Evolutionary conservation across 2,329 filamentous ascomycete genomes (phyloP).

Genomic region (Tolypocladium tropicale): DNA sequence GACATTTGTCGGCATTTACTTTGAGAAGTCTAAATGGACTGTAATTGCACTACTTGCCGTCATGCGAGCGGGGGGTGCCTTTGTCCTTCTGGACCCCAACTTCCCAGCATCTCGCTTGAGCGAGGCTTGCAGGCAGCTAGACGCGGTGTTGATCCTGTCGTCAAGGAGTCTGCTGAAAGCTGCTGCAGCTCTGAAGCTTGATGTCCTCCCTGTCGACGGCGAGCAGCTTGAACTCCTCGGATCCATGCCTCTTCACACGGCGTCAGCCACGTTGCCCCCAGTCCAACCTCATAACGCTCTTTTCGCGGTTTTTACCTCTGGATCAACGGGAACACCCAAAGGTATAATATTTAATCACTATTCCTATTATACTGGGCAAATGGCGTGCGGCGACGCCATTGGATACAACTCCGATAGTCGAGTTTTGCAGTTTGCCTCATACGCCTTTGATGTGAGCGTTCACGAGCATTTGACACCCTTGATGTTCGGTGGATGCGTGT

Average conservation of each 20-base stretch:
- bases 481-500: slow-evolving; percentile 38
- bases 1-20: slow-evolving; percentile 18
- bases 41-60: slow-evolving; percentile 19
- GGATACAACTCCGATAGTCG: slow-evolving; percentile 29
- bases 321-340: background rate
- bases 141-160: background rate
- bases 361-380: slow-evolving; percentile 9
- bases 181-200: background rate
- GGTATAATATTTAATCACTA: slow-evolving; percentile 3
- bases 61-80: slow-evolving; percentile 22
- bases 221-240: background rate
- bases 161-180: background rate
- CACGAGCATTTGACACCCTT: slow-evolving; percentile 42
- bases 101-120: background rate
- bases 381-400: slow-evolving; percentile 14
- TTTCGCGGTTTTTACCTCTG: background rate
- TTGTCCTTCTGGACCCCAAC: slow-evolving; percentile 17
- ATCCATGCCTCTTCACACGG: background rate
- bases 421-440: slow-evolving; percentile 37
- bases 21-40: slow-evolving; percentile 21
- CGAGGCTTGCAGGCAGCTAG: slow-evolving; percentile 2
- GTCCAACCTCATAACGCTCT: background rate
- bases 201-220: background rate
- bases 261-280: background rate
- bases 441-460: slow-evolving; percentile 44